Evolutionary conservation across 2,329 filamentous ascomycete species (phyloP), one percentile per base, ranked within the genome.

Genomic region (Sphaerulina vaccinii): DNA sequence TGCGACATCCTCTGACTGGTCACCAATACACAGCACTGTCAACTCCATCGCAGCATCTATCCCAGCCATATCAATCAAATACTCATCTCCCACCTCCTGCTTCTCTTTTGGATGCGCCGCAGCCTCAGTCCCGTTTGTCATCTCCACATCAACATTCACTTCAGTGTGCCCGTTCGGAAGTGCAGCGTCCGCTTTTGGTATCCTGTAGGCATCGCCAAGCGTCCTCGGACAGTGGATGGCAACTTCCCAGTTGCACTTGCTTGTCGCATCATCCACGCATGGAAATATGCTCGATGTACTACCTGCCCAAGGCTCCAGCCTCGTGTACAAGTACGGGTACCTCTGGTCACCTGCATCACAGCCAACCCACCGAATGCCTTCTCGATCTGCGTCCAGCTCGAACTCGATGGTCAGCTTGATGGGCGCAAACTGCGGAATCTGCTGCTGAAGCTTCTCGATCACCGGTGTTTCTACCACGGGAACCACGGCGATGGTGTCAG

Each of bases 271-370:
- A 67, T 99, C 93, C 46, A 97, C 79, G 68, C 93, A 97, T 0
- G 93, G 93, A 64, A 99, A 99, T 21, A 97, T 83, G 61, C 86
- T 91, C 40, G 85, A 92, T 1, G 90, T 85, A 15, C 84, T 85
- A 23, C 91, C 90, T 0, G 90, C 83, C 55, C 88, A 85, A 36
- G 86, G 75, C 2, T 86, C 87, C 65, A 92, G 90, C 35, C 85
- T 86, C 0, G 92, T 95, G 69, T 95, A 99, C 42, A 88, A 85
- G 73, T 99, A 92, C 0, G 93, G 90, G 68, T 91, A 99, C 55
- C 91, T 82, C 50, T 78, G 78, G 67, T 96, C 92, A 44, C 85
- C 82, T 51, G 85, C 84, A 38, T 90, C 84, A 32, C 93, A 81
- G 3, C 93, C 91, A 13, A 95, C 88, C 71, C 96, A 99, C 55